Percentiles rank a stretch among this genome's conserved stretches.
Evolutionary conservation across 2,329 filamentous ascomycete genomes (phyloP).

Genomic region (Celoporthe dispersa): DNA sequence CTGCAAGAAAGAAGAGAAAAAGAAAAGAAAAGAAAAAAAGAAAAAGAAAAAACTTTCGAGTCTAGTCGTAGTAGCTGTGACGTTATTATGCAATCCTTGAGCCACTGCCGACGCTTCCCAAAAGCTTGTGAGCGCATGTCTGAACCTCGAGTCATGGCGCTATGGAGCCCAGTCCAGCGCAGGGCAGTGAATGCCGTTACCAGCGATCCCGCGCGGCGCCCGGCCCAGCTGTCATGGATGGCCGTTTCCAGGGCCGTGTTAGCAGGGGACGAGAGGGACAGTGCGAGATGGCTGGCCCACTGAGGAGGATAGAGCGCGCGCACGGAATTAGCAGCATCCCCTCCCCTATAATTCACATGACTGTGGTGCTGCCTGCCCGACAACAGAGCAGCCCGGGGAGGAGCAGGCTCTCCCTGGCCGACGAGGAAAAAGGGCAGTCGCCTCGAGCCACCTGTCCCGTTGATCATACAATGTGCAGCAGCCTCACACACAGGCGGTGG

Average conservation of each 20-base stretch:
- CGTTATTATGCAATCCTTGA: constrained; percentile 11
- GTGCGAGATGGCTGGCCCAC: background rate
- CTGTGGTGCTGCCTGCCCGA: background rate
- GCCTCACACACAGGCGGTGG: background rate
- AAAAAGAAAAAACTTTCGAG: background rate
- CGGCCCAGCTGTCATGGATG: background rate
- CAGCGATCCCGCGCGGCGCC: background rate
- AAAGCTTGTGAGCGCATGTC: background rate
- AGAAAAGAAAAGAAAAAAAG: background rate
- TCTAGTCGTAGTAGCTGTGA: background rate
- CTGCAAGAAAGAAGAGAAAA: background rate
- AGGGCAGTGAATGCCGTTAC: background rate
- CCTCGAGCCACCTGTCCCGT: background rate
- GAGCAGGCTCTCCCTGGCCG: background rate
- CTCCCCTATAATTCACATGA: constrained; percentile 4
- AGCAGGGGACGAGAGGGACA: constrained; percentile 1
- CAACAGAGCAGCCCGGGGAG: no score
- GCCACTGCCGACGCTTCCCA: background rate
- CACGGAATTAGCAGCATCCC: background rate
- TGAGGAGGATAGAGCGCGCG: background rate
- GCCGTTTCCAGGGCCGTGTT: background rate
- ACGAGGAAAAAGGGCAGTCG: background rate
- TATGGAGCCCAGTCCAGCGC: background rate
- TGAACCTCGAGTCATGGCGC: background rate
- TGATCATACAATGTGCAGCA: background rate